Conservation (phyloP, 345 rosid species). For the Salix purpurea region DNA sequence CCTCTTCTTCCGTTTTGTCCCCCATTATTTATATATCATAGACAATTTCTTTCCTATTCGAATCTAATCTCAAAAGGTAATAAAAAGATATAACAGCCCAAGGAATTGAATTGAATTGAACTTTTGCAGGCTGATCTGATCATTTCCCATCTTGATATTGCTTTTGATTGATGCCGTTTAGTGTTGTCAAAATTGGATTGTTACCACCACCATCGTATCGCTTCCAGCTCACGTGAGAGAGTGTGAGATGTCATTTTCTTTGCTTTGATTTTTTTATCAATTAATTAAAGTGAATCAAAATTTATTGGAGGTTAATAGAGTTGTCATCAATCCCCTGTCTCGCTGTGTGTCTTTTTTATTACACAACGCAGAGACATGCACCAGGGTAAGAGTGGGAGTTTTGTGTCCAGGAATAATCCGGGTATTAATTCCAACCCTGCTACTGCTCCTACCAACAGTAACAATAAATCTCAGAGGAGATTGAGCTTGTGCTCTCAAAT, state of each 20-base stretch:
- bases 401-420: slow-evolving; percentile 9
- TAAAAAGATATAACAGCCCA: not conserved
- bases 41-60: not conserved
- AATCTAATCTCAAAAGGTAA: not conserved
- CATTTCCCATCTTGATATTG: not conserved
- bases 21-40: not conserved
- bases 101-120: not conserved
- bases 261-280: not conserved
- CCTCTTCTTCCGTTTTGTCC: not conserved
- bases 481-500: slow-evolving; percentile 76
- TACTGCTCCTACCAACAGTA: not conserved
- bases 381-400: slow-evolving; percentile 10
- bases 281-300: not conserved
- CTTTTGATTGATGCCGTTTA: not conserved
- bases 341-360: not conserved
- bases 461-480: slow-evolving; percentile 35
- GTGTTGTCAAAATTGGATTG: not conserved
- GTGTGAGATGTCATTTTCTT: not conserved
- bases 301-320: not conserved
- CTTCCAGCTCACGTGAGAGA: not conserved
- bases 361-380: slow-evolving; percentile 5
- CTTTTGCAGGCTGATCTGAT: not conserved
- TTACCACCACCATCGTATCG: not conserved
- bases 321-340: not conserved
- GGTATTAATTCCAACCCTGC: not conserved